Base-by-base conservation (phyloP, 306 rosid species). In the Senna siamea region DNA sequence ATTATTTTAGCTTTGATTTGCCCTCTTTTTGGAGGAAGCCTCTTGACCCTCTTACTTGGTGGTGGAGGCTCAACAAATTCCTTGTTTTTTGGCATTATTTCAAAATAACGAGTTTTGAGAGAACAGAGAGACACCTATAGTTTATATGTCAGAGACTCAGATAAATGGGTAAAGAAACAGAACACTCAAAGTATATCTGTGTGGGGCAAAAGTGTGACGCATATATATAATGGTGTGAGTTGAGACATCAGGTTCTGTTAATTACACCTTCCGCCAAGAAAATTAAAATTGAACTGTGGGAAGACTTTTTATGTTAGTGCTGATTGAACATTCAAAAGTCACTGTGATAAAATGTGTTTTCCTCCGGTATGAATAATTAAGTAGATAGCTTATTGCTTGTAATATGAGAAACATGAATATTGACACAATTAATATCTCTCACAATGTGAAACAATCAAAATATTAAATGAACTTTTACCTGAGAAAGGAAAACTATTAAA, bases 1-100 rank as follows among this genome's bases (percentile, higher is more conserved):
- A 75, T 41, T 76, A 90, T 88, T 57, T 77, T 75, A 10, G 41
- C 76, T 78, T 79, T 87, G 84, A 82, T 64, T 66, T 66, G 70
- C 28, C 91, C 91, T 78, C 91, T 78, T 78, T 77, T 82, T 40
- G 93, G 90, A 70, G 90, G 92, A 77, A 81, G 9, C 77, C 81
- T 78, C 34, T 34, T 78, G 20, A 52, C 82, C 22, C 5, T 74
- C 76, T 61, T 71, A 52, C 64, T 41, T 20, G 67, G 56, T 38
- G 40, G 41, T 37, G 52, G 22, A 1, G 83, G 44, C 52, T 46
- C 78, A 74, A 32, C 61, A 70, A 62, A 54, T 60, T 63, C 85
- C 23, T 40, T 79, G 60, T 74, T 53, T 44, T 44, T 64, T 57
- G 51, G 69, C 69, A 63, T 63, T 63, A 11, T 17, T 78, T 44